Conservation (phyloP, 352 stramenopile genomes). For the Globisporangium heterothallicum region DNA sequence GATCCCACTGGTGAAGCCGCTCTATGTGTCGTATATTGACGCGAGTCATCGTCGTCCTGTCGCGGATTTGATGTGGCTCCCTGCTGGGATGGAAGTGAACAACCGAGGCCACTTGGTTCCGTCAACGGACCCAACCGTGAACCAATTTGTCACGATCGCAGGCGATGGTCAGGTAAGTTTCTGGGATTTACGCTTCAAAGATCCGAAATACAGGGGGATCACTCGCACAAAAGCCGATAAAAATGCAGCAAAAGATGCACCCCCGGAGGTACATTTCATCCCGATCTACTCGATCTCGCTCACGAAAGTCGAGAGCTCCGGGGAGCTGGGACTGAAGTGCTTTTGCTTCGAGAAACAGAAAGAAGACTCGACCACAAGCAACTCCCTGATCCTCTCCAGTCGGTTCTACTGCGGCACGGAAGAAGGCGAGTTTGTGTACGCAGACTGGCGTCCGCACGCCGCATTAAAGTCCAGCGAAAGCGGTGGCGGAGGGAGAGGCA, state of each 20-base stretch:
- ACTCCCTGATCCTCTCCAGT: constrained; percentile 30
- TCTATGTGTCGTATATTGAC: constrained; percentile 86
- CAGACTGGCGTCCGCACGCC: constrained; percentile 83
- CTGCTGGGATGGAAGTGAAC: constrained; percentile 81
- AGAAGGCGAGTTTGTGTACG: constrained; percentile 88
- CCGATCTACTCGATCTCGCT: constrained; percentile 82
- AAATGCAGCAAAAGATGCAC: constrained; percentile 41
- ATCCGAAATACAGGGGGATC: constrained; percentile 71
- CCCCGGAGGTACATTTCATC: constrained; percentile 70
- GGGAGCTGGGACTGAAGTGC: constrained; percentile 58
- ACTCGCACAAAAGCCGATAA: constrained; percentile 67
- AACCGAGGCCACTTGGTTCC: constrained; percentile 79
- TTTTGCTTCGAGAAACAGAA: constrained; percentile 62
- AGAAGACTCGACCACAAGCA: constrained; percentile 28
- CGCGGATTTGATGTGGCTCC: constrained; percentile 86
- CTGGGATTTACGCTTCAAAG: constrained; percentile 90
- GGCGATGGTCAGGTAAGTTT: constrained; percentile 89
- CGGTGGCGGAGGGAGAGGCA: constrained; percentile 12
- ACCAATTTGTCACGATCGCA: constrained; percentile 92
- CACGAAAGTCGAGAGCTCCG: constrained; percentile 65
- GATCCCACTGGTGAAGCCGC: constrained; percentile 59
- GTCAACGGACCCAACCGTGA: constrained; percentile 35
- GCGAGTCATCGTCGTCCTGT: constrained; percentile 82
- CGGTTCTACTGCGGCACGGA: constrained; percentile 83
- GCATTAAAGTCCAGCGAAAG: constrained; percentile 9